Evolutionary conservation across 257 asterid species (phyloP), one percentile per base, ranked within the genome.

Genomic region (Eucommia ulmoides): DNA sequence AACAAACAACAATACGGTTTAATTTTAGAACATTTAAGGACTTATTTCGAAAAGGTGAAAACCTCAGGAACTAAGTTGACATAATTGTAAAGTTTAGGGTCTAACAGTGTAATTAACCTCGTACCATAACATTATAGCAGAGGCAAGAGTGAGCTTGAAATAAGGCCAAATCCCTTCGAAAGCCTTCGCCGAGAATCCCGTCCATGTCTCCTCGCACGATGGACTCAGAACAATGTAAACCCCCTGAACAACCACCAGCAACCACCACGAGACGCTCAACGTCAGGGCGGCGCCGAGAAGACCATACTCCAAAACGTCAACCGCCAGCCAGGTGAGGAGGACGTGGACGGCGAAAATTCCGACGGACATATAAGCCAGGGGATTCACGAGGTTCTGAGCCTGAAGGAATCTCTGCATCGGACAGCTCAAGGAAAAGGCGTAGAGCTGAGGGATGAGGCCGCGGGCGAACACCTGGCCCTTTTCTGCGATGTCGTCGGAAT

Each of bases 301-400:
- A 18, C 66, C 66, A 38, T 33, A 58, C 15, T 22, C 49, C 7
- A 68, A 61, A 22, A 63, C 60, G 24, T 62, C 6, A 38, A 68
- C 50, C 1, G 33, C 63, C 7, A 68, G 56, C 74, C 74, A 68
- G 38, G 56, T 58, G 14, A 68, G 54, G 44, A 63, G 41, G 26
- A 58, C 45, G 49, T 68, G 74, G 46, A 68, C 33, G 7, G 59
- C 38, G 53, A 63, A 63, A 16, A 58, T 62, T 0, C 57, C 55
- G 1, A 63, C 50, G 1, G 70, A 53, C 1, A 68, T 58, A 29
- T 63, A 68, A 41, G 70, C 74, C 44, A 68, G 21, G 20, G 69
- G 74, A 24, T 58, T 67, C 25, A 67, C 74, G 23, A 62, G 62
- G 58, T 67, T 62, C 58, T 67, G 70, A 4, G 69, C 65, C 52